Conservation (phyloP, 179 eudicot genomes). For the Camellia oleifera region DNA sequence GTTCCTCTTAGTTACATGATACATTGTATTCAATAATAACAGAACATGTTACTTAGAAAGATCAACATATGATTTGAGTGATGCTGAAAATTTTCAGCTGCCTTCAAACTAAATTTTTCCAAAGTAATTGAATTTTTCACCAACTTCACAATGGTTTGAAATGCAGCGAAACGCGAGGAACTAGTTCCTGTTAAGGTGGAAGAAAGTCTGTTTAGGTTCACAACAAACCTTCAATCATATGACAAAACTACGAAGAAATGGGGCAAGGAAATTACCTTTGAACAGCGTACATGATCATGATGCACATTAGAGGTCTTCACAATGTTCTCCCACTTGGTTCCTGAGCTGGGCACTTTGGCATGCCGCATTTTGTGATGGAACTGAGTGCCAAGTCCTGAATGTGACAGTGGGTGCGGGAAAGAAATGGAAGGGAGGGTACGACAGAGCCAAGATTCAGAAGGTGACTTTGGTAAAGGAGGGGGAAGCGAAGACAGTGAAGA, state of each 20-base stretch:
- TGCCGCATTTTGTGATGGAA: slow-evolving; percentile 36
- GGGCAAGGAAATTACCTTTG: slow-evolving; percentile 49
- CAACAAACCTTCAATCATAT: not conserved
- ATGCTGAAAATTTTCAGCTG: too few relatives aligned
- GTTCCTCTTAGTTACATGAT: too few relatives aligned
- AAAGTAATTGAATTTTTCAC: not conserved
- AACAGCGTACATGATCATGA: slow-evolving; percentile 62
- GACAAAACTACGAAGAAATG: not conserved
- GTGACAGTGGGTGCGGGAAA: slow-evolving; percentile 53
- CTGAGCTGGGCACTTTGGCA: slow-evolving; percentile 29
- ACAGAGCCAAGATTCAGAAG: slow-evolving; percentile 89
- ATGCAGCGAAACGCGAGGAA: slow-evolving; percentile 17
- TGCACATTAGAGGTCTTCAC: slow-evolving; percentile 68
- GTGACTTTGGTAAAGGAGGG: slow-evolving; percentile 93
- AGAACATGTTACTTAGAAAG: not conserved
- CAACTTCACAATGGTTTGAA: not conserved
- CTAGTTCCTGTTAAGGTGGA: slow-evolving; percentile 19
- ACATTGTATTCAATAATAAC: not conserved
- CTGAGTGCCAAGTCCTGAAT: slow-evolving; percentile 28
- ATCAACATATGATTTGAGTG: not conserved
- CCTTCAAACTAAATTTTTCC: not conserved
- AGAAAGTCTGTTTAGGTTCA: not conserved
- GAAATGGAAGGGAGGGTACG: slow-evolving; percentile 59
- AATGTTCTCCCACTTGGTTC: slow-evolving; percentile 80
- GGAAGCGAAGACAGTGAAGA: slow-evolving; percentile 38